phyloP scores from a whole-genome alignment of 305 asterid genomes.

The Ilex paraguariensis region DNA sequence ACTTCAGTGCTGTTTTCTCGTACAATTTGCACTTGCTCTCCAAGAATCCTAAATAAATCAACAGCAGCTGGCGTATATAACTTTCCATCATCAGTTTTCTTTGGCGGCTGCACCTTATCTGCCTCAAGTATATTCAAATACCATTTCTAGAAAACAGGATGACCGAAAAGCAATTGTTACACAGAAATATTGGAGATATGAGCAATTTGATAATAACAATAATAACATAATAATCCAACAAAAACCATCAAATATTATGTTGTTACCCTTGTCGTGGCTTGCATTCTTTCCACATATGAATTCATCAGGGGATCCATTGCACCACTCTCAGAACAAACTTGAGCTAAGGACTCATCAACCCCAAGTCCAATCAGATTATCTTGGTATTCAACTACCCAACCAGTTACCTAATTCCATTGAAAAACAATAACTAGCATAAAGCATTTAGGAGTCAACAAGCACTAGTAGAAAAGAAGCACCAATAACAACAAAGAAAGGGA shows the following conservation, averaged over 20 bases:
- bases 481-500: not conserved
- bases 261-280: slow-evolving; percentile 93
- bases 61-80: slow-evolving; percentile 99
- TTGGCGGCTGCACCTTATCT: slow-evolving; percentile 97
- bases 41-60: slow-evolving; percentile 96
- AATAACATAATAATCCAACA: too few species aligned
- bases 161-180: slow-evolving; percentile 2
- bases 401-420: slow-evolving; percentile 63
- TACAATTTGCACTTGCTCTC: slow-evolving; percentile 96
- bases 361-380: slow-evolving; percentile 88
- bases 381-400: slow-evolving; percentile 98
- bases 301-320: slow-evolving; percentile 99
- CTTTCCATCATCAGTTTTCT: slow-evolving; percentile 96
- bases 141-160: slow-evolving; percentile 68
- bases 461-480: not conserved
- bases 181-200: not conserved
- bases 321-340: slow-evolving; percentile 99
- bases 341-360: slow-evolving; percentile 96
- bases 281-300: slow-evolving; percentile 99
- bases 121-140: slow-evolving; percentile 97
- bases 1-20: slow-evolving; percentile 97
- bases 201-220: not conserved
- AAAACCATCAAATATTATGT: slow-evolving; percentile 1
- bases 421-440: not conserved
- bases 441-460: not conserved